Base-by-base conservation (phyloP, 495 filamentous ascomycete species). In the Annulohypoxylon nitens region DNA sequence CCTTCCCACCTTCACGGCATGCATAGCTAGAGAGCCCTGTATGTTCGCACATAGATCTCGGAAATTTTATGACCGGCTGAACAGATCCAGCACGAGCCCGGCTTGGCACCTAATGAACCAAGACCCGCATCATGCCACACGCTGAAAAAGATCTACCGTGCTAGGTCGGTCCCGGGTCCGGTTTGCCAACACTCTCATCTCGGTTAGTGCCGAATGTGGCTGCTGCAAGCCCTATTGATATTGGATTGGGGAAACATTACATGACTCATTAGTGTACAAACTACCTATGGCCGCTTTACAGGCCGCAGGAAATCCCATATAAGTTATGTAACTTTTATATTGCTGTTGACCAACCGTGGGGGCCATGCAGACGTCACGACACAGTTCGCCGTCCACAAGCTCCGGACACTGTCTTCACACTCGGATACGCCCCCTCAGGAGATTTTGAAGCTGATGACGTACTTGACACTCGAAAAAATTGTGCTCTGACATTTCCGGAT, bases 211-310 rank as follows among this genome's bases (percentile, higher is more conserved):
- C 67, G 71, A 70, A 58, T 43, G 67, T 70, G 63, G 60, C 67
- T 64, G 60, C 67, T 64, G 53, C 50, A 67, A 64, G 62, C 72
- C 67, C 59, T 75, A 43, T 55, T 68, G 61, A 74, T 71, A 70
- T 67, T 64, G 33, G 23, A 9, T 47, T 18, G 39, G 39, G 39
- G 39, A n/a, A 45, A 25, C 18, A 55, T 25, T 30, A 30, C 37
- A 18, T 36, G 26, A 33, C 34, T 26, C 45, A 23, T 26, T 14
- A 43, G 41, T 39, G 12, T 59, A n/a, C 9, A 30, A 14, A 8
- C 11, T 36, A 30, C 47, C 47, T 50, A 12, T 59, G 54, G 61
- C 37, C 54, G 34, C 61, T 5, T 11, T 5, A 36, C 7, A 12
- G 63, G 53, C 20, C 66, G 63, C 58, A 70, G 50, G 9, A 67